These are phyloP conservation scores for Haematococcus lacustris DNA, from an alignment of 139 green algal genomes.

Conservation along the genomic window DNA sequence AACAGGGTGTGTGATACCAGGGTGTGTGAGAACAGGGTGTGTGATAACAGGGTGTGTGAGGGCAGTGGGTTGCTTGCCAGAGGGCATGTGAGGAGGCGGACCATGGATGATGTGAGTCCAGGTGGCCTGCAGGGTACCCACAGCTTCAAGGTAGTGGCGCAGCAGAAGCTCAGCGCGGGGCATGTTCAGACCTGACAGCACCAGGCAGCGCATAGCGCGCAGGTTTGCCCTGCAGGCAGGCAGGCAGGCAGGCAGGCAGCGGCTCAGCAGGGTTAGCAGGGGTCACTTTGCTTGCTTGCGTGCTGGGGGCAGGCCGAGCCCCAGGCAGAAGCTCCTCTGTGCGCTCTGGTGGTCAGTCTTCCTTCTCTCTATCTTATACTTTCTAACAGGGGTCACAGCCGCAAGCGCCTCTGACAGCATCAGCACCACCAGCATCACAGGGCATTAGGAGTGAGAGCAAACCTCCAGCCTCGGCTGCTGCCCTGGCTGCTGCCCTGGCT, in stretches of 20 bases:
- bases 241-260: not conserved
- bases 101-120: too few relatives aligned
- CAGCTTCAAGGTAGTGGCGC: constrained; percentile 20
- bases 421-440: not conserved
- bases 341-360: not conserved
- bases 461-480: not conserved
- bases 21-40: too few relatives aligned
- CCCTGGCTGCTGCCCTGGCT: not conserved
- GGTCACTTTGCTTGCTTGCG: too few relatives aligned
- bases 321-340: too few relatives aligned
- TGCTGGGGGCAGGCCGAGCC: too few relatives aligned
- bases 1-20: too few relatives aligned
- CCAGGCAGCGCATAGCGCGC: constrained; percentile 60
- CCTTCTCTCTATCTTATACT: not conserved
- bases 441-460: not conserved
- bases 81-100: too few relatives aligned
- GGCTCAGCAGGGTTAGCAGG: not conserved
- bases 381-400: not conserved
- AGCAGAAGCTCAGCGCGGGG: constrained; percentile 53
- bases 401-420: not conserved
- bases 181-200: constrained; percentile 65
- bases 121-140: too few relatives aligned
- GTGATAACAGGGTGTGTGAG: too few relatives aligned
- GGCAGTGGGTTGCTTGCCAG: too few relatives aligned
- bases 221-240: constrained; percentile 54